phyloP scores from a whole-genome alignment of 129 eudicot species.

The Kitagawia praeruptora region DNA sequence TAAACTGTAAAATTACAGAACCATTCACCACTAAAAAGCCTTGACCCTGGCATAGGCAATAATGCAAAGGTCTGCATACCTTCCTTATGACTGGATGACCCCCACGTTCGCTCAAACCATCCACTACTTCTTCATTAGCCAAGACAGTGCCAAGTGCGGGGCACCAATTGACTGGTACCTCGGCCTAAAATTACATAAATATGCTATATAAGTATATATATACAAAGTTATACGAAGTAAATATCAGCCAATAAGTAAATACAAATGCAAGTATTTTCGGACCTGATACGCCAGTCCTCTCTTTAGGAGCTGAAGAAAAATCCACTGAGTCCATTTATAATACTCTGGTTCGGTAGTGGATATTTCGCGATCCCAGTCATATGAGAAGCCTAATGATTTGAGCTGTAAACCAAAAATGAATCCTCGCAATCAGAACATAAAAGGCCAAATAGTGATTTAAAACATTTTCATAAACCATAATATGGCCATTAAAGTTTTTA shows the following conservation, averaged over 20 bases:
- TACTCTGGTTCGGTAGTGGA: constrained; percentile 98
- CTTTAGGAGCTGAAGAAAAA: constrained; percentile 87
- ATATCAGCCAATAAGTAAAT: not conserved
- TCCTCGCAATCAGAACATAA: constrained; percentile 11
- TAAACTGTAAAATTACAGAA: constrained; percentile 74
- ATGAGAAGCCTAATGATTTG: constrained; percentile 90
- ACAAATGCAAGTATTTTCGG: not conserved
- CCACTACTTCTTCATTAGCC: constrained; percentile 97
- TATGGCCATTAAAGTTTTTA: not conserved
- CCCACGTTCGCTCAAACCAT: constrained; percentile 97
- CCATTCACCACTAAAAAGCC: constrained; percentile 30
- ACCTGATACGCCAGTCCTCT: constrained; percentile 97
- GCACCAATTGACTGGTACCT: constrained; percentile 98
- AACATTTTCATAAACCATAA: not conserved
- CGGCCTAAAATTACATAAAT: constrained; percentile 44
- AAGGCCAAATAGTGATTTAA: not conserved
- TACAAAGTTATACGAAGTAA: not conserved
- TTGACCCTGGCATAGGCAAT: not conserved
- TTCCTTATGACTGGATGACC: constrained; percentile 97
- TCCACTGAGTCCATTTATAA: constrained; percentile 99
- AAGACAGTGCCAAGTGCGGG: constrained; percentile 97
- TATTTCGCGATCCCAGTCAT: constrained; percentile 98
- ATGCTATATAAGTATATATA: not conserved
- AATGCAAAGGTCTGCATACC: constrained; percentile 28
- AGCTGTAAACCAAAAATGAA: constrained; percentile 42